Base-by-base conservation (phyloP, 164 flowering plant genomes). In the Tinospora cordifolia region DNA sequence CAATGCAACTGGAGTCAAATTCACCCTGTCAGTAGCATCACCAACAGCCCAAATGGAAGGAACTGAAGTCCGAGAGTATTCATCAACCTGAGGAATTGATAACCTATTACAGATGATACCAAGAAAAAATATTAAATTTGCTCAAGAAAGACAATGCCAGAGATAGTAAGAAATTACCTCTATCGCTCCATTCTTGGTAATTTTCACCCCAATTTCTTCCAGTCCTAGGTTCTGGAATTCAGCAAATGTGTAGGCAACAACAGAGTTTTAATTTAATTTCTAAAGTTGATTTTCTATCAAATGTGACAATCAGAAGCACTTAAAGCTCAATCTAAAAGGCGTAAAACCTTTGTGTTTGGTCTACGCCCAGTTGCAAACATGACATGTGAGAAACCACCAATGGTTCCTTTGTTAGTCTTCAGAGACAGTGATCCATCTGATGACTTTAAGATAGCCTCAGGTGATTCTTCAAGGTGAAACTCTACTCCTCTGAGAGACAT, bases 41-140 rank as follows among this genome's bases (percentile, higher is more conserved):
- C 99, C 99, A 70, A 95, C 94, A 27, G 99, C 99, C 99, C 97
- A 95, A 73, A 95, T 91, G 66, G 98, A 92, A 68, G 96, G 91
- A 76, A 90, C 97, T 58, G 97, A 88, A 47, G 96, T 87, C 19
- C 76, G 86, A 30, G 99, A 94, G 78, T 80, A 94, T 74, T 92
- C 97, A 82, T 94, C 90, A 69, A 94, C 99, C 99, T 94, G 77
- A 69, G 49, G 63, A 69, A 72, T 25, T 24, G 68, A 75, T 67
- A 17, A 24, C 21, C 62, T 44, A 66, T 69, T 47, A 13, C 21
- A 19, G 12, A 7, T 44, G 64, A 15, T 65, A 2, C 46, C 30
- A 19, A 59, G 17, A 2, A 49, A 17, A 47, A 41, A 8, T 21
- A 8, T 40, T 65, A 1, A 65, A 9, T 39, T 65, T 19, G 41